Evolutionary conservation across 1,284 basidiomycete genomes (phyloP), one percentile per base, ranked within the genome.

Genomic region (Marasmius oreades): DNA sequence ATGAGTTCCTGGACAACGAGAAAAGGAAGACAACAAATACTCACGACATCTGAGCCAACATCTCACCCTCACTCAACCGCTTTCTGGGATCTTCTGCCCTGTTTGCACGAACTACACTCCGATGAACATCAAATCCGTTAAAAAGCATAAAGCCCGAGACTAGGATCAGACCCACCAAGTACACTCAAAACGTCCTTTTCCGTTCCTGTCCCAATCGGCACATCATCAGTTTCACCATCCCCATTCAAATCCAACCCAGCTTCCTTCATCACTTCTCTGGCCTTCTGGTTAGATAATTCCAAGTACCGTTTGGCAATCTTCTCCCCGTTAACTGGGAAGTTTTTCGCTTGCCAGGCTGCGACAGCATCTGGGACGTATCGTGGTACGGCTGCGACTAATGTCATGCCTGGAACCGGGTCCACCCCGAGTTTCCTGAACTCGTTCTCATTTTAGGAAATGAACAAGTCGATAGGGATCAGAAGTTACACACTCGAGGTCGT

Each of bases 101-200:
- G 37, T 70, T 70, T 2, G 55, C 51, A 12, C 44, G 37, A 12
- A 67, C 66, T 66, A 18, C 7, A 39, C 10, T n/a, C 16, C 22
- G 11, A 14, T n/a, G 12, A 12, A 53, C 3, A 11, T 6, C 24
- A 20, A 3, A 24, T 8, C 20, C 16, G 7, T 16, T 1, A 5
- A 42, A 18, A 20, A 18, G 39, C 39, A 7, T n/a, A 24, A 14
- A 14, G 28, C 24, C 11, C 23, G 14, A 46, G n/a, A n/a, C n/a
- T n/a, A n/a, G n/a, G n/a, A 31, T 31, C 28, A 22, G 28, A 59
- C 57, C 24, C 16, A 64, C 64, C 58, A 6, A 70, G 59, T 7
- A 70, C 54, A 51, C 64, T 69, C 50, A 70, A 60, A 23, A 66
- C 47, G 45, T 70, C 68, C 37, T 62, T 63, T 14, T 45, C 39